Evolutionary conservation across 345 rosid genomes (phyloP).

Genomic region (Eucalyptus curtisii): DNA sequence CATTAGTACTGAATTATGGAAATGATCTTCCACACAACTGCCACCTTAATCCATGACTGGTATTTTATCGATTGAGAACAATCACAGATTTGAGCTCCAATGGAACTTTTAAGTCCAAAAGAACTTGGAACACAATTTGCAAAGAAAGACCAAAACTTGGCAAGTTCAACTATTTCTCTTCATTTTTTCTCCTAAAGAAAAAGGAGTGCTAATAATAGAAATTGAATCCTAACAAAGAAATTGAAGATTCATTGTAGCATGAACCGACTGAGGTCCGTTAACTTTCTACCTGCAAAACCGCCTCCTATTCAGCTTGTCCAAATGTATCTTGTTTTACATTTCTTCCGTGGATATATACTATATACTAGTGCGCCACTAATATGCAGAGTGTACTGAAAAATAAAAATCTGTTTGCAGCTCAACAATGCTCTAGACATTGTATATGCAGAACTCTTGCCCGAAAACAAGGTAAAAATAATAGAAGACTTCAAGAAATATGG

Average conservation of each 20-base stretch:
- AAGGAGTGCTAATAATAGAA: neutral
- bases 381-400: neutral
- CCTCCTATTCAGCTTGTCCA: neutral
- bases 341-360: neutral
- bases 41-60: neutral
- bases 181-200: neutral
- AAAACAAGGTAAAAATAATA: constrained; percentile 51
- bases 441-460: constrained; percentile 56
- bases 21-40: neutral
- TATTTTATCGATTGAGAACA: neutral
- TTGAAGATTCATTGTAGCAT: neutral
- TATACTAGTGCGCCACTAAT: neutral
- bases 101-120: neutral
- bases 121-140: neutral
- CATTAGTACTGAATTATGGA: neutral
- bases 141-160: neutral
- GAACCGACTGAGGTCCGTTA: neutral
- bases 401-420: constrained; percentile 25
- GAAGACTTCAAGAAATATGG: constrained; percentile 38
- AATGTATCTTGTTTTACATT: neutral
- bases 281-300: neutral
- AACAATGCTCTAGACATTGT: constrained; percentile 45
- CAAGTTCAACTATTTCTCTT: neutral
- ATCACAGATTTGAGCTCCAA: neutral
- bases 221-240: neutral